Percentiles rank a stretch among this genome's conserved stretches.
phyloP scores from a whole-genome alignment of 345 rosid genomes.

The Clarkia xantiana region DNA sequence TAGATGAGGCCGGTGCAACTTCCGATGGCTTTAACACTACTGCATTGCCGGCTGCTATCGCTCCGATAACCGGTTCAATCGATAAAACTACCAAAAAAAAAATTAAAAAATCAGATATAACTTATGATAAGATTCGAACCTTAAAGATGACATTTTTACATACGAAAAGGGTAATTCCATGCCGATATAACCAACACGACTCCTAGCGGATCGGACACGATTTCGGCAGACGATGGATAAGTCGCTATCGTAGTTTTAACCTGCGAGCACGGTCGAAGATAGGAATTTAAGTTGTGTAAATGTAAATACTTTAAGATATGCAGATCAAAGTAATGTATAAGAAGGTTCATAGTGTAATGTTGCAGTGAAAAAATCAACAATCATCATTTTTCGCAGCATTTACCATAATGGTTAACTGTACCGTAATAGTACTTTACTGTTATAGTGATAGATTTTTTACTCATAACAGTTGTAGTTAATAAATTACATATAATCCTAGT shows the following conservation, averaged over 20 bases:
- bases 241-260: slow-evolving; percentile 55
- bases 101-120: not conserved
- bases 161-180: slow-evolving; percentile 79
- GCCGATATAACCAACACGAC: slow-evolving; percentile 67
- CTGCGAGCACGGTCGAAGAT: slow-evolving; percentile 33
- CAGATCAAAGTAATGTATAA: not conserved
- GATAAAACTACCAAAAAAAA: slow-evolving; percentile 36
- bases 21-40: slow-evolving; percentile 45
- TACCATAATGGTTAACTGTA: no score
- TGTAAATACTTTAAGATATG: no score
- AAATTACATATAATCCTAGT: no score
- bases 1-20: slow-evolving; percentile 39
- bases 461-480: no score
- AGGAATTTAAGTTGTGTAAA: no score
- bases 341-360: no score
- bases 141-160: slow-evolving; percentile 3
- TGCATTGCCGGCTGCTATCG: slow-evolving; percentile 46
- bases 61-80: slow-evolving; percentile 65
- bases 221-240: slow-evolving; percentile 70
- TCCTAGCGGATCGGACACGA: slow-evolving; percentile 73
- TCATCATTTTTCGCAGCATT: no score
- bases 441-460: no score
- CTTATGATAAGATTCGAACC: not conserved
- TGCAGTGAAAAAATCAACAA: no score
- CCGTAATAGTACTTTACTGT: no score